phyloP scores from a whole-genome alignment of 305 asterid species.

The Fraxinus sp. region DNA sequence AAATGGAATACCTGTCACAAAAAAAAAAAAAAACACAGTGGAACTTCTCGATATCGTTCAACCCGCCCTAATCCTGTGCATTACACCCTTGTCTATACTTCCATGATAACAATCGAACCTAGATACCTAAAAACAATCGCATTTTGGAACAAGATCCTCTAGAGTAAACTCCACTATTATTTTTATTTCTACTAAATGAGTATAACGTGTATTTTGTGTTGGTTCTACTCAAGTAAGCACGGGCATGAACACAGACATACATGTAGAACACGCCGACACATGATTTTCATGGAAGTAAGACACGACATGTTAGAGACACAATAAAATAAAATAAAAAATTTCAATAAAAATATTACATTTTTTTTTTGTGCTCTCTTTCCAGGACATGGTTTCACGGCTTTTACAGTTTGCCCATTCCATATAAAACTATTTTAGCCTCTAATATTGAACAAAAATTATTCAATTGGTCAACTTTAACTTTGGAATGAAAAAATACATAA shows the following conservation, averaged over 20 bases:
- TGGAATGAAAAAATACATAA: background rate
- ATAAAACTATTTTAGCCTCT: background rate
- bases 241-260: background rate
- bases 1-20: background rate
- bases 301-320: background rate
- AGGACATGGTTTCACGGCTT: background rate
- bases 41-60: background rate
- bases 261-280: background rate
- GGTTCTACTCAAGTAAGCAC: background rate
- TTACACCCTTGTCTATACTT: background rate
- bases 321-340: too few relatives aligned
- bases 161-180: background rate
- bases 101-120: background rate
- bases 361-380: background rate
- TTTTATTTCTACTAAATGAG: background rate
- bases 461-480: background rate
- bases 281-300: background rate
- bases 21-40: background rate
- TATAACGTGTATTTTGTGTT: background rate
- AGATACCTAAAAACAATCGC: background rate
- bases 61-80: background rate
- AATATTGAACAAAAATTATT: background rate
- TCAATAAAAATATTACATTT: background rate
- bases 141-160: background rate
- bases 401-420: background rate